Conservation (phyloP, 179 eudicot species). For the Patellifolia procumbens region DNA sequence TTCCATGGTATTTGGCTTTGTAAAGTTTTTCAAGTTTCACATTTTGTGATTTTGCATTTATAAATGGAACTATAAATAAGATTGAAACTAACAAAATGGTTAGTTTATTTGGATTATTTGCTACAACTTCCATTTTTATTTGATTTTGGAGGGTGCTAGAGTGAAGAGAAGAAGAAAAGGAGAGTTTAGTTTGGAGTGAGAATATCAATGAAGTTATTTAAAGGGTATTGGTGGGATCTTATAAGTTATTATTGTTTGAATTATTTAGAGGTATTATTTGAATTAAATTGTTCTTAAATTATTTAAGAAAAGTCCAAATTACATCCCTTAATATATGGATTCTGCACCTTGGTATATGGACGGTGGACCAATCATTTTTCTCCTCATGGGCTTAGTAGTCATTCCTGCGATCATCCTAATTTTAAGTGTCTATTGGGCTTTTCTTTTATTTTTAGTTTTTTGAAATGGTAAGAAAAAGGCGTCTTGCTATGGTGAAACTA, state of each 20-base stretch:
- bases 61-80: not conserved
- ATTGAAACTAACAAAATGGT: not conserved
- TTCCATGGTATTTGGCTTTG: slow-evolving; percentile 26
- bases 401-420: too few relatives aligned
- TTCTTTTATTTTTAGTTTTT: not conserved
- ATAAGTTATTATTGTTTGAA: not conserved
- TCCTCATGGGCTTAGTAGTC: slow-evolving; percentile 9
- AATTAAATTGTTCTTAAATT: not conserved
- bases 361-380: slow-evolving; percentile 17
- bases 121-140: slow-evolving; percentile 9
- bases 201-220: not conserved
- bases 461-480: too few relatives aligned
- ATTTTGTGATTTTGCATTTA: slow-evolving; percentile 29
- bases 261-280: not conserved
- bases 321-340: slow-evolving; percentile 1
- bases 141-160: not conserved
- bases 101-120: not conserved
- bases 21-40: slow-evolving; percentile 20
- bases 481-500: too few relatives aligned
- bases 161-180: not conserved
- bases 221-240: not conserved
- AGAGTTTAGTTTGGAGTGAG: not conserved
- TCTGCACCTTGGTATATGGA: slow-evolving; percentile 4
- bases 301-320: slow-evolving; percentile 3
- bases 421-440: not conserved